Evolutionary conservation across 768 basidiomycete genomes (phyloP), one percentile per base, ranked within the genome.

Genomic region (Boletus sp.): DNA sequence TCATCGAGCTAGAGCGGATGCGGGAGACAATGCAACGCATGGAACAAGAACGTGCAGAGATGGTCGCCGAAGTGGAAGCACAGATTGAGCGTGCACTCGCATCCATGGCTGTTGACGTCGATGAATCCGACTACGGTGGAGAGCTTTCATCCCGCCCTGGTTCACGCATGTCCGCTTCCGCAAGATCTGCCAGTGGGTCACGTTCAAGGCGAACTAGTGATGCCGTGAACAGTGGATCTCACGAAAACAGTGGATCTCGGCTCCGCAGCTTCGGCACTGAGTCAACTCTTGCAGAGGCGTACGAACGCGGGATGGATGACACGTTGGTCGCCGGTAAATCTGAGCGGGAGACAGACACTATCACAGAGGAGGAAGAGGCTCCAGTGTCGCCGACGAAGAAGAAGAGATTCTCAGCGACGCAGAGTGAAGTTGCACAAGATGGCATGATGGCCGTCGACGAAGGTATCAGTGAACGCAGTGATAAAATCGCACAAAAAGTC

Each of bases 31-130:
- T 93, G 89, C 89, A 91, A 41, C 83, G 73, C 65, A 92, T 93
- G 90, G 91, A 93, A 67, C 74, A 83, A 64, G 92, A 89, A 72
- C 88, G 91, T 57, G 83, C 85, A 49, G 87, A 87, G 64, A 90
- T 92, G 91, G 86, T 93, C 39, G 90, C 89, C n/a, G 91, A 93
- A 72, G 90, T 93, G 23, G 91, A 93, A 66, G 88, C 88, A 27
- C 91, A 93, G 74, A 93, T 93, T 63, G 91, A 93, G 70, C 80
- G 87, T 53, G 91, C 92, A 1, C 77, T 93, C 47, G 86, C 83
- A 27, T 88, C 88, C 25, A 92, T 93, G 90, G 84, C 86, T 25
- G 86, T 91, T 55, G 88, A 85, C 59, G 77, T 88, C 50, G 69
- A 70, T 5, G 88, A 89, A 50, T 90, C 87, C 17, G 90, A 92